Percentiles rank a stretch among this genome's conserved stretches.
Evolutionary conservation across 352 stramenopile species (phyloP).

Genomic region (Halophytophthora polymorphica): DNA sequence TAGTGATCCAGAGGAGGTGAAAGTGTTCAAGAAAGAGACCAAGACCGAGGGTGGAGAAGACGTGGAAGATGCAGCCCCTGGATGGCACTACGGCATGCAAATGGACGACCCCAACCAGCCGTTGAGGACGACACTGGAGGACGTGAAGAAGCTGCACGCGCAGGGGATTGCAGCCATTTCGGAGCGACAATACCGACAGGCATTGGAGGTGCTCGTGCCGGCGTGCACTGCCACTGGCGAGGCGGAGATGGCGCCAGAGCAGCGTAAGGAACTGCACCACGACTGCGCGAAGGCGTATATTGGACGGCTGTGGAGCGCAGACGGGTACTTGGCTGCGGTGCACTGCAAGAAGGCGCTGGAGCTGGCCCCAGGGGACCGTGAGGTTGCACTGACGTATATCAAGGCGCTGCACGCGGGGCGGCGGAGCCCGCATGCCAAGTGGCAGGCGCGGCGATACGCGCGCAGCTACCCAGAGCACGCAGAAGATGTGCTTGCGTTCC

Average conservation of each 20-base stretch:
- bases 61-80: conserved; percentile 9
- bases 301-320: conserved; percentile 56
- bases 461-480: conserved; percentile 41
- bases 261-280: conserved; percentile 58
- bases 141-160: conserved; percentile 19
- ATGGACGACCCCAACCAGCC: conserved; percentile 36
- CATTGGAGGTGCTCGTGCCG: conserved; percentile 36
- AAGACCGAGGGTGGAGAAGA: conserved; percentile 14
- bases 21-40: conserved; percentile 27
- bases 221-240: conserved; percentile 28
- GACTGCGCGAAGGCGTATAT: conserved; percentile 66
- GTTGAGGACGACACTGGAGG: conserved; percentile 19
- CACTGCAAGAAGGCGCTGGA: conserved; percentile 67
- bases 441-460: conserved; percentile 40
- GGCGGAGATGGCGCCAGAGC: conserved; percentile 26
- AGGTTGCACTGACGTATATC: conserved; percentile 61
- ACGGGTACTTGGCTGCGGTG: conserved; percentile 55
- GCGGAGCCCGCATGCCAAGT: conserved; percentile 37
- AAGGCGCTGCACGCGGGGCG: conserved; percentile 42
- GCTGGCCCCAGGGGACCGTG: conserved; percentile 40
- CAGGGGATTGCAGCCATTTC: conserved; percentile 19
- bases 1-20: conserved; percentile 15
- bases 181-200: conserved; percentile 26
- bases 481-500: conserved; percentile 38
- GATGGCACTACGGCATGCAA: conserved; percentile 39